Base-by-base conservation (phyloP, 2,329 filamentous ascomycete species). In the Botryotinia convoluta region DNA sequence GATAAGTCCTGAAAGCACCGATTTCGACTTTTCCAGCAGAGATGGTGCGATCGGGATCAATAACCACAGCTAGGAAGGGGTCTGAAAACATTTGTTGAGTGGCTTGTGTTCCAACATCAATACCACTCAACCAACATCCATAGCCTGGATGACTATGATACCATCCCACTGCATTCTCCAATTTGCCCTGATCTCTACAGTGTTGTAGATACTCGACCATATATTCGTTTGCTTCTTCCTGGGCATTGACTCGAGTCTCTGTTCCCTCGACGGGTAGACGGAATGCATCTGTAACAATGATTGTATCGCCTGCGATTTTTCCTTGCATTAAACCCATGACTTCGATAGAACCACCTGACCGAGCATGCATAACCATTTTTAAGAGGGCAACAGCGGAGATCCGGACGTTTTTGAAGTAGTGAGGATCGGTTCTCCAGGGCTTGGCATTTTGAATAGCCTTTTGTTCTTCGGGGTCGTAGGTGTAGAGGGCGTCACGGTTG, bases 361-460 rank as follows among this genome's bases (percentile, higher is more conserved):
- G 93, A 16, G 96, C 96, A 82, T 99, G 96, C 93, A 98, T 98
- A 76, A 97, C 94, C 96, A 99, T 99, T 85, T 99, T 99, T 78
- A 98, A 89, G 74, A 99, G 89, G 8, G 96, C 96, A 20, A 97
- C 91, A 74, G 96, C 94, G 70, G 93, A 97, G 83, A 99, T 95
- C 79, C 95, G 93, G 64, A 98, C 94, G 71, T 92, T 88, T 82
- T 95, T 97, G 88, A 98, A 99, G 86, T 98, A 91, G 82, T 94
- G 88, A 0, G 92, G 91, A 80, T 98, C 91, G 64, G 85, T 86
- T 68, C 85, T 85, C 96, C 96, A 98, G 75, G 95, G 94, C 71
- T 88, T 88, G 35, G 87, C 85, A 18, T 87, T 84, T 75, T 87
- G 87, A 77, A 92, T 87, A 54, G 86, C 84, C 80, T 92, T 92